Evolutionary conservation across 805 yeast species (phyloP).

Genomic region (Sugiyamaella qingdaonensis): DNA sequence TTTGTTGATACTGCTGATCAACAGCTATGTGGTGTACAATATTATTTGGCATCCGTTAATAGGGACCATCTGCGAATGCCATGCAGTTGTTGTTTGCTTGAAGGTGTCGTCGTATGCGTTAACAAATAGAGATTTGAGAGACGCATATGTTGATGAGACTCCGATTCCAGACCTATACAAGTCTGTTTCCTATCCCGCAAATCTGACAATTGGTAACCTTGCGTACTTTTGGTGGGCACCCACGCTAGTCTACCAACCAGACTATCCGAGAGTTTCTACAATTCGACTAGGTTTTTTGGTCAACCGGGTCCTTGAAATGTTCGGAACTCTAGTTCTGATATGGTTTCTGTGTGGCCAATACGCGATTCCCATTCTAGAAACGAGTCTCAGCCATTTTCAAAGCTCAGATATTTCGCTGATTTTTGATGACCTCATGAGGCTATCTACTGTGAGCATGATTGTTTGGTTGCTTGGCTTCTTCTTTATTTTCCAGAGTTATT

Average conservation of each 20-base stretch:
- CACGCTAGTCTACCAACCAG: constrained; percentile 47
- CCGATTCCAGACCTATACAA: constrained; percentile 35
- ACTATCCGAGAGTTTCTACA: constrained; percentile 37
- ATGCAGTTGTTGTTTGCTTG: constrained; percentile 39
- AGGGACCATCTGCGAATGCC: constrained; percentile 42
- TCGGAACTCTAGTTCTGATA: constrained; percentile 30
- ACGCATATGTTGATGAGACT: constrained; percentile 25
- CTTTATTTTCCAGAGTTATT: constrained; percentile 39
- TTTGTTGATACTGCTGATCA: constrained; percentile 26
- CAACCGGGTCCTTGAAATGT: constrained; percentile 36
- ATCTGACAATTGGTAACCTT: constrained; percentile 35
- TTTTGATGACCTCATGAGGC: constrained; percentile 36
- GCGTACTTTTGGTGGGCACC: constrained; percentile 44
- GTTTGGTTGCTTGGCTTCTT: constrained; percentile 44
- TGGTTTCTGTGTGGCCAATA: constrained; percentile 40
- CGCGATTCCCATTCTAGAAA: constrained; percentile 42
- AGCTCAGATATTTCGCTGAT: constrained; percentile 26
- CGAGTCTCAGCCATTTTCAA: constrained; percentile 30
- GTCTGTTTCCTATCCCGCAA: constrained; percentile 37
- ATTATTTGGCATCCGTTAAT: constrained; percentile 38
- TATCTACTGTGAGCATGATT: constrained; percentile 39
- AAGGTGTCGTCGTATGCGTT: constrained; percentile 42
- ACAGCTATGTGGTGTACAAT: constrained; percentile 33
- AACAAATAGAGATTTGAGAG: constrained; percentile 43
- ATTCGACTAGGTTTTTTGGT: constrained; percentile 33